Base-by-base conservation (phyloP, 164 flowering plant genomes). In the Santalum album region DNA sequence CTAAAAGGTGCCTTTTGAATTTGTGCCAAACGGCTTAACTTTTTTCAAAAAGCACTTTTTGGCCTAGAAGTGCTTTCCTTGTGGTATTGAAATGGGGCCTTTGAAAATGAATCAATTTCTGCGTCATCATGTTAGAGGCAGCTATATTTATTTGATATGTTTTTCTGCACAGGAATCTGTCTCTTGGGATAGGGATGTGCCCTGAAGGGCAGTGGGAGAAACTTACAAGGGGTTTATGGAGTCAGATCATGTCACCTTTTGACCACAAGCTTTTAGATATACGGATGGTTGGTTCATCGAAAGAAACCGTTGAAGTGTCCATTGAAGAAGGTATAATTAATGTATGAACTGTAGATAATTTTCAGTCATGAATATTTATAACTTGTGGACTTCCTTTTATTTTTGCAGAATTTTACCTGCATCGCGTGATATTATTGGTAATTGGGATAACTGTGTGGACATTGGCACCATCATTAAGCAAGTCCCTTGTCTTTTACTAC, bases 161-260 rank as follows among this genome's bases (percentile, higher is more conserved):
- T 38, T n/a, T 57, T 25, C 21, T 26, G 65, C 53, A 32, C 76
- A 88, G 98, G 73, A 92, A 92, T 69, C 40, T 22, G 6, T 80
- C 98, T 58, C 67, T 84, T 53, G 81, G 67, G 35, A 52, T 83
- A 25, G 89, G 96, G 36, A 84, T 81, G 91, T 89, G 96, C 66
- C 74, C 87, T 57, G 77, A 58, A 51, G 63, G 69, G 4, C 70
- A 74, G 51, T 92, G 98, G 98, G 80, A 80, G 77, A 92, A 81
- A 66, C 73, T 83, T 58, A n/a, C 57, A 17, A 78, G 83, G 66
- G 90, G 80, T 68, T 69, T 69, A 58, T 89, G 94, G 94, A 68
- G 56, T 40, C 73, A 63, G 39, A 61, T 79, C 26, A 80, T 84
- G 84, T 89, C 98, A 25, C 98, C 98, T 55, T 92, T 82, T 73